Base-by-base conservation (phyloP, 305 asterid genomes). In the Fraxinus paxiana region DNA sequence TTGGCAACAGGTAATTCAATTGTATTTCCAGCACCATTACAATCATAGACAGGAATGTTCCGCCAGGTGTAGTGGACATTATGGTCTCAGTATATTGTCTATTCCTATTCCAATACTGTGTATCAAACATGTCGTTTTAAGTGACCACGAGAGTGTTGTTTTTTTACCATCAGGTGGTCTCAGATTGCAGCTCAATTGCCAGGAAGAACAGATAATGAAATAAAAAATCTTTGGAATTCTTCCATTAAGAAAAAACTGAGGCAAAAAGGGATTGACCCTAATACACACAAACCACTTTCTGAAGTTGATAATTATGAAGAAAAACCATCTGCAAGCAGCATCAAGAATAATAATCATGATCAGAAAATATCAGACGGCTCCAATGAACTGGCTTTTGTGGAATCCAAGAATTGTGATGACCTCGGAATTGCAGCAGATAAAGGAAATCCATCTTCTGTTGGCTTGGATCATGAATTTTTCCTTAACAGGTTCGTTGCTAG, bases 171-270 rank as follows among this genome's bases (percentile, higher is more conserved):
- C 77, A 94, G 98, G 84, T 93, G 99, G 99, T 95, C 99, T 0
- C 99, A 95, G 77, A 95, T 95, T 24, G 97, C 99, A 0, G 92
- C 97, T 0, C 95, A 94, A 54, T 76, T 95, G 80, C 98, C 99
- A 0, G 98, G 99, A 43, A 90, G 99, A 82, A 95, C 99, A 0
- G 99, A 95, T 80, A 95, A 95, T 22, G 99, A 95, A 38, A 95
- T 95, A 72, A 95, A 95, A 92, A 95, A 95, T 51, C 86, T 95
- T 0, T 95, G 99, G 99, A 95, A 95, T 41, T 95, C 99, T 0
- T 95, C 99, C 15, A 90, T 95, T 79, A 95, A 95, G 95, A 95
- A 95, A 77, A 95, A 95, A 18, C 92, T 95, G 0, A 84, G 96
- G 83, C 97, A 92, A 51, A 85, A 77, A 26, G 99, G 99, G 17